phyloP scores from a whole-genome alignment of 768 basidiomycete genomes.

The Kockovaella imperatae region DNA sequence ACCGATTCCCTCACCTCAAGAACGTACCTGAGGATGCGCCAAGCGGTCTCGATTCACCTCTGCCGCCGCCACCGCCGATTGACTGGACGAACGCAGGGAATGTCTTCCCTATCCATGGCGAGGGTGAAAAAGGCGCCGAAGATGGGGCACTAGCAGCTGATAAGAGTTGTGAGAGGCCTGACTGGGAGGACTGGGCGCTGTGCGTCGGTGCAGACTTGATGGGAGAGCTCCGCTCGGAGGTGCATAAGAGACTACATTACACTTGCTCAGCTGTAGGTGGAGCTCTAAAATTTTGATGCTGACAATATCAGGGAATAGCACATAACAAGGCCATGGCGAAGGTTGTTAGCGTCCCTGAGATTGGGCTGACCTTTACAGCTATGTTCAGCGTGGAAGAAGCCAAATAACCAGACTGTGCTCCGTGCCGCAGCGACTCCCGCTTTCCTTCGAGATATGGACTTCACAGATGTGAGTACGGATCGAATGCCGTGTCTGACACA shows the following conservation, averaged over 20 bases:
- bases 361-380: conserved; percentile 50
- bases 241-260: conserved; percentile 69
- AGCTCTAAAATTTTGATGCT: neutral
- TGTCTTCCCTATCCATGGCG: conserved; percentile 31
- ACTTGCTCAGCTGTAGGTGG: conserved; percentile 85
- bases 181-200: conserved; percentile 90
- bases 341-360: conserved; percentile 46
- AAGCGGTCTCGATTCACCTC: conserved; percentile 52
- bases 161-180: conserved; percentile 35
- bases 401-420: conserved; percentile 75
- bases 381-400: conserved; percentile 84
- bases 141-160: conserved; percentile 3
- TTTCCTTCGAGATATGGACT: conserved; percentile 75
- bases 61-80: conserved; percentile 41
- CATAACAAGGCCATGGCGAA: conserved; percentile 94
- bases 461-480: conserved; percentile 61
- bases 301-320: conserved; percentile 61
- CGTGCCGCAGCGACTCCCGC: conserved; percentile 72
- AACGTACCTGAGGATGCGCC: conserved; percentile 62
- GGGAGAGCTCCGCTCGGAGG: conserved; percentile 61
- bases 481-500: neutral
- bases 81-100: conserved; percentile 41
- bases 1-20: conserved; percentile 67
- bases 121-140: conserved; percentile 1
- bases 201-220: conserved; percentile 83